These are phyloP conservation scores for Scedosporium dehoogii DNA, from an alignment of 2,329 filamentous ascomycete species.

Conservation along the genomic window DNA sequence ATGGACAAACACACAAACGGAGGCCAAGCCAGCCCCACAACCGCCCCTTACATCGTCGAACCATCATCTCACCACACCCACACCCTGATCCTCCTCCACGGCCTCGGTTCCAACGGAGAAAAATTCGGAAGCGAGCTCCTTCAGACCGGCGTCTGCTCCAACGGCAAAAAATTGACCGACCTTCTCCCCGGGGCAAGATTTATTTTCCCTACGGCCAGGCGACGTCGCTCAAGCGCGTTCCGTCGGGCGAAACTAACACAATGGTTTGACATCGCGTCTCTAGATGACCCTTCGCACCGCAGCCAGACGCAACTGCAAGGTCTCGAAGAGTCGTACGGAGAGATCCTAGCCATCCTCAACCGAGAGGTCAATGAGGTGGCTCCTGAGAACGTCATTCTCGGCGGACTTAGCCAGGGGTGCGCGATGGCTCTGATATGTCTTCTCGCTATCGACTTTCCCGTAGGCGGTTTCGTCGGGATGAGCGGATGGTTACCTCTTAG, in stretches of 20 bases:
- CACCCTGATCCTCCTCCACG: conserved; percentile 21
- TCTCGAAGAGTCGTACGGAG: conserved; percentile 27
- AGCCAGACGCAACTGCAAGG: conserved; percentile 33
- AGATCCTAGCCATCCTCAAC: conserved; percentile 23
- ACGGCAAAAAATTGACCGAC: conserved; percentile 20
- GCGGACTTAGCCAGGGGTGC: conserved; percentile 44
- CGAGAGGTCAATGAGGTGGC: conserved; percentile 20
- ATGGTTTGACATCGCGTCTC: conserved; percentile 40
- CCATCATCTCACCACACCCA: conserved; percentile 15
- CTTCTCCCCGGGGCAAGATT: conserved; percentile 30
- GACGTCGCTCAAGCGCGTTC: conserved; percentile 31
- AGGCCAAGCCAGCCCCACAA: too few relatives aligned
- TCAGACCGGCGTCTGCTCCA: conserved; percentile 16
- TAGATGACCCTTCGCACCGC: conserved; percentile 27
- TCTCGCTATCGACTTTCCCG: conserved; percentile 23
- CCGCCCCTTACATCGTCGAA: conserved; percentile 11
- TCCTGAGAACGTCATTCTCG: conserved; percentile 32
- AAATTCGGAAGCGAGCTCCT: conserved; percentile 23
- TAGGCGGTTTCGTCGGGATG: conserved; percentile 37
- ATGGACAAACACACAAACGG: too few relatives aligned
- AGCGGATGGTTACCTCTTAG: conserved; percentile 34
- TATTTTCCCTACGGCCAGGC: conserved; percentile 39
- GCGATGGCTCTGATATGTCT: conserved; percentile 32
- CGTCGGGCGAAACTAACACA: conserved; percentile 32
- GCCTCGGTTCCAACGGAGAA: conserved; percentile 19